These are phyloP conservation scores for Sophora flavescens DNA, from an alignment of 306 rosid species.

Conservation along the genomic window DNA sequence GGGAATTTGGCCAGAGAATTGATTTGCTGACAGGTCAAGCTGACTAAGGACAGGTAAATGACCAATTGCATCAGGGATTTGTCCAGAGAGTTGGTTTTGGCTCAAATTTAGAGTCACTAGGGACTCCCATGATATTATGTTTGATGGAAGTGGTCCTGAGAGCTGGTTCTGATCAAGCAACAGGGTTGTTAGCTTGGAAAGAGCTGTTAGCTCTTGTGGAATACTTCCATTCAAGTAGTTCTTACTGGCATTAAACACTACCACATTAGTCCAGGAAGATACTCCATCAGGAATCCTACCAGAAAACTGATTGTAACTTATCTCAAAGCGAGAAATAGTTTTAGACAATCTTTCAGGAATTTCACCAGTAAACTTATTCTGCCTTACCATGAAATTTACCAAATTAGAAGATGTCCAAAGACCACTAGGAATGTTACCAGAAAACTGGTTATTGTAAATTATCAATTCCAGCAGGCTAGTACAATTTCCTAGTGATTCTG, in stretches of 20 bases:
- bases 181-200: constrained; percentile 43
- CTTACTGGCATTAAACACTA: constrained; percentile 52
- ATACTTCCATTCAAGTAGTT: constrained; percentile 57
- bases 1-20: constrained; percentile 65
- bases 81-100: constrained; percentile 55
- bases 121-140: constrained; percentile 50
- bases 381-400: constrained; percentile 34
- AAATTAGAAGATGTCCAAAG: constrained; percentile 56
- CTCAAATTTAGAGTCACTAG: constrained; percentile 47
- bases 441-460: constrained; percentile 47
- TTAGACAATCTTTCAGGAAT: constrained; percentile 51
- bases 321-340: constrained; percentile 46
- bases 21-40: constrained; percentile 66
- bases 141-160: constrained; percentile 48
- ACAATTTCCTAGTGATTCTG: constrained; percentile 60
- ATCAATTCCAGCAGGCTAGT: constrained; percentile 15
- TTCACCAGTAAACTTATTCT: constrained; percentile 56
- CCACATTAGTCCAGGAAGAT: constrained; percentile 51
- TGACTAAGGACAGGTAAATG: constrained; percentile 42
- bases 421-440: constrained; percentile 59
- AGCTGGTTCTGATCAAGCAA: constrained; percentile 54
- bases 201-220: constrained; percentile 58
- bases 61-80: constrained; percentile 52
- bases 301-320: constrained; percentile 53
- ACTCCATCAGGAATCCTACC: constrained; percentile 54